phyloP scores from a whole-genome alignment of 208 protist genomes.

The Endotrypanum monterogeii region DNA sequence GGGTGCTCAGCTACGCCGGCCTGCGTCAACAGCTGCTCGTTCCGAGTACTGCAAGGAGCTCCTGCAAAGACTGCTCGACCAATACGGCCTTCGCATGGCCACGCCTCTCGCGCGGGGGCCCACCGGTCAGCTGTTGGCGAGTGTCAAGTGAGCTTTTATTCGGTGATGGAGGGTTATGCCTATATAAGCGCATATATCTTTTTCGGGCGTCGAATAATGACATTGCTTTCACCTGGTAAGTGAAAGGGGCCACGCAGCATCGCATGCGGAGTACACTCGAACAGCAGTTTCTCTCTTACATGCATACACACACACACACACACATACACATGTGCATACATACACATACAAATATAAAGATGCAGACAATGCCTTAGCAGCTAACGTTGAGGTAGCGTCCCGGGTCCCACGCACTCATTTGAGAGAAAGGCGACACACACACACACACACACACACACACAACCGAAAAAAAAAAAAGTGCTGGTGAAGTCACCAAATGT shows the following conservation, averaged over 20 bases:
- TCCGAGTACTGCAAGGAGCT: constrained; percentile 18
- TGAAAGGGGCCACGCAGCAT: no score
- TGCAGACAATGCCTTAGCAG: neutral
- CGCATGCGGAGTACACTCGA: neutral
- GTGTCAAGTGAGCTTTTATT: neutral
- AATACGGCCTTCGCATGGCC: constrained; percentile 36
- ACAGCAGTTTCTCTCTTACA: neutral
- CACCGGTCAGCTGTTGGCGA: neutral
- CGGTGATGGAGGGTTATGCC: neutral
- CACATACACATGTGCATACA: neutral
- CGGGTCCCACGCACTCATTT: neutral
- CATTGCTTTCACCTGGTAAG: no score
- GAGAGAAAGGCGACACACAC: neutral
- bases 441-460: no score
- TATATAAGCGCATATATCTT: neutral
- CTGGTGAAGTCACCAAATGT: neutral
- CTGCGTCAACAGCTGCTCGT: constrained; percentile 6
- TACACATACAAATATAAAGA: neutral
- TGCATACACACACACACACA: neutral
- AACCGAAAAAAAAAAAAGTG: neutral
- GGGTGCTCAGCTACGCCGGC: constrained; percentile 12
- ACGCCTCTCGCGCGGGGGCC: constrained; percentile 13
- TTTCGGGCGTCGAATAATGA: no score
- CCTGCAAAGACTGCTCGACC: constrained; percentile 26
- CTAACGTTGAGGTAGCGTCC: neutral